A percentile compares a stretch with the other conserved stretches of the same genome.
phyloP scores from a whole-genome alignment of 768 basidiomycete genomes.

The Lepiota brunneoincarnata region DNA sequence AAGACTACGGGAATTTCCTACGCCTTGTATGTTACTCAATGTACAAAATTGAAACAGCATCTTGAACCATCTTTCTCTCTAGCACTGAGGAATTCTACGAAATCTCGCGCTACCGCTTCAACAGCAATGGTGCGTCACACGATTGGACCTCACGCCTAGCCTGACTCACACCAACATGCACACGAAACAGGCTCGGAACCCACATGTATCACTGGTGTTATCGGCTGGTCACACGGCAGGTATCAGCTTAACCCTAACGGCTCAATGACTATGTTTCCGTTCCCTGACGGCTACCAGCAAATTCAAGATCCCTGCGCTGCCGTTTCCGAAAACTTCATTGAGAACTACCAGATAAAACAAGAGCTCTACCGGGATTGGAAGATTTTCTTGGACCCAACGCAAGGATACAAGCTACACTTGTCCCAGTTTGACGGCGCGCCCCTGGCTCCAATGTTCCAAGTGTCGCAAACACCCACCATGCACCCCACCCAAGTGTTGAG shows the following conservation, averaged over 20 bases:
- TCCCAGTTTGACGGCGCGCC: conserved; percentile 78
- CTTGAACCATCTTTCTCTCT: conserved; percentile 34
- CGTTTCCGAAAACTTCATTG: conserved; percentile 75
- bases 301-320: conserved; percentile 93
- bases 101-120: conserved; percentile 87
- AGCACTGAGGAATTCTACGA: conserved; percentile 79
- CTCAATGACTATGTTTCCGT: conserved; percentile 70
- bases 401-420: conserved; percentile 71
- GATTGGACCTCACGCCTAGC: not conserved
- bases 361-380: conserved; percentile 66
- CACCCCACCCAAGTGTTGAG: conserved; percentile 69
- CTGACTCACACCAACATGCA: not conserved
- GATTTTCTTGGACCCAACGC: conserved; percentile 63
- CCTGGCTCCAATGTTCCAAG: conserved; percentile 64
- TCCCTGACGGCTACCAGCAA: conserved; percentile 91
- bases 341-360: conserved; percentile 68
- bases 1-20: conserved; percentile 81
- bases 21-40: conserved; percentile 71
- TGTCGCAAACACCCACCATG: conserved; percentile 82
- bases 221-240: conserved; percentile 88
- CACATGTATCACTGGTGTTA: conserved; percentile 83
- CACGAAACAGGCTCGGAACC: conserved; percentile 64
- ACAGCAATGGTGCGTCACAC: conserved; percentile 66
- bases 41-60: conserved; percentile 3
- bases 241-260: conserved; percentile 71